Conservation (phyloP, 768 basidiomycete genomes). For the Kwoniella bestiolae region DNA sequence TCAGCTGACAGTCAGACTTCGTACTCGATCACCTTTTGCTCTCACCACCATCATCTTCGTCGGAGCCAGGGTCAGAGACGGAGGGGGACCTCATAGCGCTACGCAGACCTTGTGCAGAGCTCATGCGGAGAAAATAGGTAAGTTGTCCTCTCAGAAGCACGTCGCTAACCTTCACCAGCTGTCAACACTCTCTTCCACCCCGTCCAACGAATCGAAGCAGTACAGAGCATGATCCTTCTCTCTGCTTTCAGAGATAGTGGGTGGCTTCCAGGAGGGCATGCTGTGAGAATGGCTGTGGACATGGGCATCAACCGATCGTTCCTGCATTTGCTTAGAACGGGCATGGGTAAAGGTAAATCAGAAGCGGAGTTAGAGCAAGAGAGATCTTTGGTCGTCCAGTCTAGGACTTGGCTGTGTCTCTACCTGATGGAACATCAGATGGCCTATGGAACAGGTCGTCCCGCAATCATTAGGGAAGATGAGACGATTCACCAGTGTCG, state of each 20-base stretch:
- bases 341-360: constrained; percentile 73
- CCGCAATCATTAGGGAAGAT: constrained; percentile 88
- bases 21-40: constrained; percentile 88
- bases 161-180: constrained; percentile 49
- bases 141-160: not conserved
- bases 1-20: constrained; percentile 59
- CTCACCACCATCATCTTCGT: constrained; percentile 93
- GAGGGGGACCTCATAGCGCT: constrained; percentile 78
- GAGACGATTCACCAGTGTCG: constrained; percentile 84
- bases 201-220: constrained; percentile 76
- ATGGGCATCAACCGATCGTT: constrained; percentile 91
- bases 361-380: constrained; percentile 67
- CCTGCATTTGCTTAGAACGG: constrained; percentile 70
- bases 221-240: constrained; percentile 91
- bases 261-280: constrained; percentile 91
- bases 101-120: constrained; percentile 73
- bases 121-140: constrained; percentile 68
- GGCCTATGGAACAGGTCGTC: constrained; percentile 92
- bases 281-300: constrained; percentile 96
- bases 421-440: constrained; percentile 94
- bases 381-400: constrained; percentile 75
- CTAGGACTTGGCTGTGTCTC: constrained; percentile 90
- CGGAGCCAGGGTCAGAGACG: constrained; percentile 85
- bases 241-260: constrained; percentile 95
- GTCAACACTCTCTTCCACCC: constrained; percentile 85